Base-by-base conservation (phyloP, 345 rosid species). In the Abelmoschus esculentus region DNA sequence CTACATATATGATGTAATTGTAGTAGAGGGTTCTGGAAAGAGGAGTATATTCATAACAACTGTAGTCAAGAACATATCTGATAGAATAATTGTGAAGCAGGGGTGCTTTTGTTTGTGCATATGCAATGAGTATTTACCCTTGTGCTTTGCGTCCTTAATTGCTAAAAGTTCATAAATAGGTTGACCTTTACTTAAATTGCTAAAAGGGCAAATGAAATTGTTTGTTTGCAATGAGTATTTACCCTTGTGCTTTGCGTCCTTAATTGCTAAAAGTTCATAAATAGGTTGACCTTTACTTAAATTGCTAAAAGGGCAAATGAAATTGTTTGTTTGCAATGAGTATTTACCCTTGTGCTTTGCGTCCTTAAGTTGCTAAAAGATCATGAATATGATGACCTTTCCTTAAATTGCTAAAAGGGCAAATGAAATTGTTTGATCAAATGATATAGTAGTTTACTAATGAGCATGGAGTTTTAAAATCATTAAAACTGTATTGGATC, bases 381-480 rank as follows among this genome's bases (percentile, higher is more conserved):
- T 49, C 58, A 31, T 31, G 6, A 67, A 67, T 50, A 17, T 46
- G 29, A 49, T 50, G 44, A 32, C 10, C 19, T 47, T 62, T 49
- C 44, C 65, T 76, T 72, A 9, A 46, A 61, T 61, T 76, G 61
- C 70, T n/a, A 57, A 42, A 38, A 11, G 11, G 7, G n/a, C 47
- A 49, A 17, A 8, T 15, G 22, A 49, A 14, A 54, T 47, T 66
- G 2, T 63, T 62, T 46, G 38, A 22, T 64, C 36, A 7, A 55
- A 66, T 29, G 14, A 49, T 49, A n/a, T 40, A 66, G 7, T n/a
- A 28, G 7, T 66, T 49, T 7, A 66, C 1, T 28, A 26, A 49
- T 47, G 40, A 66, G 3, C 13, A 14, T 66, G 40, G 8, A 49
- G 40, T 40, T 28, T 66, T 66, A 46, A 13, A 28, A 66, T 28